Evolutionary conservation across 495 filamentous ascomycete genomes (phyloP).

Genomic region (Aspergillus campestris): DNA sequence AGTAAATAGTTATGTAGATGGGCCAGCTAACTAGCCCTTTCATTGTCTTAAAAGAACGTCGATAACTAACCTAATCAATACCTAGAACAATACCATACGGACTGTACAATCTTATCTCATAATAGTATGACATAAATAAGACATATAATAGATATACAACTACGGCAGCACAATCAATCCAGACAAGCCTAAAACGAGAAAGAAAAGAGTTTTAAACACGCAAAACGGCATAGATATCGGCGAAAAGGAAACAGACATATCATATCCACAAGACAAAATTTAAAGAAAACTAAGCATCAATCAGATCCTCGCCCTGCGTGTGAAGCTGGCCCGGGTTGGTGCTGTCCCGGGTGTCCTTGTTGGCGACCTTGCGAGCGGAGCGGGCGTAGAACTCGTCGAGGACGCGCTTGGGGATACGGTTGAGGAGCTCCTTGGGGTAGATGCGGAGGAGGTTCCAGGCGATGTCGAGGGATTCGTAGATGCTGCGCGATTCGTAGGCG

Average conservation of each 20-base stretch:
- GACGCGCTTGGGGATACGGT: constrained; percentile 90
- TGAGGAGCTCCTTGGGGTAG: constrained; percentile 94
- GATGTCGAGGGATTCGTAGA: constrained; percentile 87
- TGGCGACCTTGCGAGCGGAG: constrained; percentile 44
- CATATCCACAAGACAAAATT: background rate
- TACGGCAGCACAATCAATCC: no score
- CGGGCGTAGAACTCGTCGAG: constrained; percentile 89
- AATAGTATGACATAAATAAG: background rate
- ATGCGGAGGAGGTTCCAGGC: constrained; percentile 95
- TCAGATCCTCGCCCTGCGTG: constrained; percentile 47
- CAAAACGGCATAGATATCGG: background rate
- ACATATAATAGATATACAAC: background rate
- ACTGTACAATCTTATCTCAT: background rate
- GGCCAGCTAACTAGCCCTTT: no score
- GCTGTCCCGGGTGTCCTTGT: constrained; percentile 68
- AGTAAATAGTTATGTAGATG: no score
- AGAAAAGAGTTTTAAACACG: background rate
- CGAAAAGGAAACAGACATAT: background rate
- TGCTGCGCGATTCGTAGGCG: constrained; percentile 80
- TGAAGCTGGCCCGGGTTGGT: constrained; percentile 44
- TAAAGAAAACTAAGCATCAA: constrained; percentile 39
- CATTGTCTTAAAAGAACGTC: no score
- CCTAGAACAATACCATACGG: background rate
- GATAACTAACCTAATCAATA: no score
- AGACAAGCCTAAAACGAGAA: background rate